Evolutionary conservation across 2,329 filamentous ascomycete genomes (phyloP).

Genomic region (Colletotrichum sublineola): DNA sequence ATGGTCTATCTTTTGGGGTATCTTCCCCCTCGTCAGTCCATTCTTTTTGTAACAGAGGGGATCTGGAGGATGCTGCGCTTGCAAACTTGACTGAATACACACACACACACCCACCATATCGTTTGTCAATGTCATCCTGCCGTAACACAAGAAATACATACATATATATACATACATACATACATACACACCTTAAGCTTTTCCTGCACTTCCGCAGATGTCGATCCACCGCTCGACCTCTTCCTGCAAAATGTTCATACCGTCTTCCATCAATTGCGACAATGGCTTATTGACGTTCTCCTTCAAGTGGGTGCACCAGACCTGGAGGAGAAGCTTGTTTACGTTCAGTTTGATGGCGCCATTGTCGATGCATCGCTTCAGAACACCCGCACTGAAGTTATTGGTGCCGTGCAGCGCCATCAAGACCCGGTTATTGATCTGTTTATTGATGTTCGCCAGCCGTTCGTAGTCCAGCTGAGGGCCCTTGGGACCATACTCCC

Average conservation of each 20-base stretch:
- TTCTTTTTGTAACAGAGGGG: background rate
- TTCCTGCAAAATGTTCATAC: slow-evolving; percentile 43
- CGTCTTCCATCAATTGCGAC: slow-evolving; percentile 46
- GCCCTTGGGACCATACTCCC: slow-evolving; percentile 76
- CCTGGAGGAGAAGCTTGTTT: slow-evolving; percentile 37
- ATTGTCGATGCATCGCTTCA: slow-evolving; percentile 41
- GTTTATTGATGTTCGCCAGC: slow-evolving; percentile 56
- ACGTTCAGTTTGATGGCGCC: slow-evolving; percentile 44
- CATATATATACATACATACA: no score
- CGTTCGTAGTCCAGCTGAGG: slow-evolving; percentile 72
- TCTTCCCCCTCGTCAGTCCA: no score
- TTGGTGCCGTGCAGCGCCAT: slow-evolving; percentile 45
- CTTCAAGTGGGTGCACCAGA: slow-evolving; percentile 30
- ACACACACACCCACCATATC: background rate
- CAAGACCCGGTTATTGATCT: slow-evolving; percentile 26
- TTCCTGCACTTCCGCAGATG: slow-evolving; percentile 46
- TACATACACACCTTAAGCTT: slow-evolving; percentile 27
- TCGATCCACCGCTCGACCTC: slow-evolving; percentile 46
- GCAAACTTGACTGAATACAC: background rate
- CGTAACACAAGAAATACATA: no score
- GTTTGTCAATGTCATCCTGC: no score
- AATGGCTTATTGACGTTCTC: slow-evolving; percentile 44
- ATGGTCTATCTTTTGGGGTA: background rate
- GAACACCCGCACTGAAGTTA: slow-evolving; percentile 43
- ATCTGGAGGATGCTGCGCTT: background rate